Percentiles rank a stretch among this genome's conserved stretches.
These are phyloP conservation scores for Arachis hypogaea DNA, from an alignment of 306 rosid species.

Conservation along the genomic window DNA sequence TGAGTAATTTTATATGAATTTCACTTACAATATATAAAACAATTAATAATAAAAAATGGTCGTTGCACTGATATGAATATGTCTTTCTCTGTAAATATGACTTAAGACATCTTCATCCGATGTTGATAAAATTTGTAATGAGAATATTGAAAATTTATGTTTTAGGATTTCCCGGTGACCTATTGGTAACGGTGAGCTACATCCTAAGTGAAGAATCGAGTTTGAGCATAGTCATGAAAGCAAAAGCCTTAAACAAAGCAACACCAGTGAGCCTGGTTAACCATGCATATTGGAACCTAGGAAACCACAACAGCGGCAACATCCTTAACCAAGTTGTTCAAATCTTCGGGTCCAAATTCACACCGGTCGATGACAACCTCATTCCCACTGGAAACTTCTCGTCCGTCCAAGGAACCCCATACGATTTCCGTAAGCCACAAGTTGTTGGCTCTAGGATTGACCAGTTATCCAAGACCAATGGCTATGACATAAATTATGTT, in stretches of 20 bases:
- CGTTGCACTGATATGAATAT: too few species aligned
- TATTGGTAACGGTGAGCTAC: conserved; percentile 48
- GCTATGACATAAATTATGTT: conserved; percentile 66
- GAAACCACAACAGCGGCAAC: conserved; percentile 64
- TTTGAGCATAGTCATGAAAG: conserved; percentile 53
- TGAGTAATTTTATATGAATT: too few species aligned
- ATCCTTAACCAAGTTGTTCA: conserved; percentile 51
- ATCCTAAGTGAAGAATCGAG: conserved; percentile 37
- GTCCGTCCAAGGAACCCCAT: conserved; percentile 67
- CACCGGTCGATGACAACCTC: conserved; percentile 50
- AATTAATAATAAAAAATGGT: too few species aligned
- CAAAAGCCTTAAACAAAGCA: conserved; percentile 63
- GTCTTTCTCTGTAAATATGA: too few species aligned
- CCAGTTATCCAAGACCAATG: conserved; percentile 38
- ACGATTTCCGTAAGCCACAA: conserved; percentile 60
- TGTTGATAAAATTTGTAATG: too few species aligned
- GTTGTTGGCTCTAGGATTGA: conserved; percentile 54
- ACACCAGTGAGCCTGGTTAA: conserved; percentile 74
- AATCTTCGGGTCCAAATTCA: conserved; percentile 60
- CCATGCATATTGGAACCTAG: conserved; percentile 72
- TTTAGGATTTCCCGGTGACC: conserved; percentile 76
- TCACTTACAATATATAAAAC: too few species aligned
- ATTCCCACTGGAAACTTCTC: conserved; percentile 62
- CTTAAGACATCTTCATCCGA: too few species aligned
- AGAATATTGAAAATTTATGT: neutral